Evolutionary conservation across 306 rosid genomes (phyloP).

Genomic region (Rosa rugosa): DNA sequence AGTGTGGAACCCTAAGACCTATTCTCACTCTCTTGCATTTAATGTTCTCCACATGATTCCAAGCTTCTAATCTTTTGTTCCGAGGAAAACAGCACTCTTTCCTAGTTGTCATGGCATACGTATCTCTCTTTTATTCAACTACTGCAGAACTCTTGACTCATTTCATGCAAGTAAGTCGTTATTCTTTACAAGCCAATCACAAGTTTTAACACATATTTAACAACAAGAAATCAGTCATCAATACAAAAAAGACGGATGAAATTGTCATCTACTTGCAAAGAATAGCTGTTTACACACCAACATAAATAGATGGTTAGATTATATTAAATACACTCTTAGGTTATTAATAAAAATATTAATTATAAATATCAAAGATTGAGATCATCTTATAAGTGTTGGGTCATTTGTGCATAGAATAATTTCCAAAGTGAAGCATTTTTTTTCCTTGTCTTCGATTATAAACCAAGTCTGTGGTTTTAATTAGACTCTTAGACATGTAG

Average conservation of each 20-base stretch:
- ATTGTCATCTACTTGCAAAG: conserved; percentile 2
- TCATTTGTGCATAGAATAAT: too few relatives aligned
- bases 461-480: conserved; percentile 32
- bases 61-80: conserved; percentile 51
- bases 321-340: too few relatives aligned
- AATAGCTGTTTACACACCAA: not conserved
- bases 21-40: conserved; percentile 47
- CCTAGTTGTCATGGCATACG: conserved; percentile 33
- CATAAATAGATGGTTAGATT: too few relatives aligned
- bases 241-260: not conserved
- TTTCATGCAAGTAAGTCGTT: not conserved
- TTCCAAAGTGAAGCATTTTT: not conserved
- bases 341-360: too few relatives aligned
- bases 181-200: not conserved
- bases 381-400: too few relatives aligned
- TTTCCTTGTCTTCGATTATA: not conserved
- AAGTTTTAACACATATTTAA: not conserved
- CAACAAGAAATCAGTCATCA: not conserved
- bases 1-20: conserved; percentile 52
- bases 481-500: not conserved
- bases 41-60: conserved; percentile 76
- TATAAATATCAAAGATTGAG: too few relatives aligned
- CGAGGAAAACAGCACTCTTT: conserved; percentile 48
- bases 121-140: conserved; percentile 14
- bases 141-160: not conserved